These are phyloP conservation scores for Trichosporon sp. DNA, from an alignment of 1,284 basidiomycete genomes.

Conservation along the genomic window DNA sequence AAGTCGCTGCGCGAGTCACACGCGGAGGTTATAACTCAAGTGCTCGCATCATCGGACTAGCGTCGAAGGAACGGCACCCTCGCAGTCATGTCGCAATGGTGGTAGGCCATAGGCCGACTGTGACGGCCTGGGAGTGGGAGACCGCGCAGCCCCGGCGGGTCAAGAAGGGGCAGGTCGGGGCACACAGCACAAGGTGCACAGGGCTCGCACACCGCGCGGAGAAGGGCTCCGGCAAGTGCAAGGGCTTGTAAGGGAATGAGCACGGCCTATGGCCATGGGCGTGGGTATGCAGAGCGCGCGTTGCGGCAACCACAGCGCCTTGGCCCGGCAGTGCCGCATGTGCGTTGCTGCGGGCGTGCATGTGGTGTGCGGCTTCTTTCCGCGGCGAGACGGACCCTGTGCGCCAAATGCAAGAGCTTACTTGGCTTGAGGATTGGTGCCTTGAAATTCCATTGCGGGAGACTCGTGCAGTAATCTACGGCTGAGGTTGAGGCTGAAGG, in stretches of 20 bases:
- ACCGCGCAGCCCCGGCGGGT: neutral
- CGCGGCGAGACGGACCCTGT: neutral
- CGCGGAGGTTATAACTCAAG: neutral
- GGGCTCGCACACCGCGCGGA: neutral
- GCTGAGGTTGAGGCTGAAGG: too few species aligned
- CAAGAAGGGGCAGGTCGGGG: neutral
- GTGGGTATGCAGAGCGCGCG: neutral
- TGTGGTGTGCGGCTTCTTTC: slow-evolving; percentile 1
- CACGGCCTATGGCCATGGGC: too few species aligned
- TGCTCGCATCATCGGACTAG: neutral
- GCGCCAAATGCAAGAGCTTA: neutral
- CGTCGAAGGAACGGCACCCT: neutral
- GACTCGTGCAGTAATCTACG: too few species aligned
- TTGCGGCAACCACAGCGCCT: neutral
- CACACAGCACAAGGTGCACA: neutral
- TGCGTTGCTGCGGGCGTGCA: neutral
- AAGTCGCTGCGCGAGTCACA: neutral
- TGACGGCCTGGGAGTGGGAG: neutral
- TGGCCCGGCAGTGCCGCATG: neutral
- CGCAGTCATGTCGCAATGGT: neutral
- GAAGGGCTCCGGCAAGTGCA: too few species aligned
- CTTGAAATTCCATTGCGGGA: too few species aligned
- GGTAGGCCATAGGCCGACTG: neutral
- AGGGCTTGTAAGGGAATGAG: too few species aligned
- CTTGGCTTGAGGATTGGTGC: too few species aligned